A percentile compares a stretch with the other conserved stretches of the same genome.
Evolutionary conservation across 129 eudicot species (phyloP).

Genomic region (Artemisia argyi): DNA sequence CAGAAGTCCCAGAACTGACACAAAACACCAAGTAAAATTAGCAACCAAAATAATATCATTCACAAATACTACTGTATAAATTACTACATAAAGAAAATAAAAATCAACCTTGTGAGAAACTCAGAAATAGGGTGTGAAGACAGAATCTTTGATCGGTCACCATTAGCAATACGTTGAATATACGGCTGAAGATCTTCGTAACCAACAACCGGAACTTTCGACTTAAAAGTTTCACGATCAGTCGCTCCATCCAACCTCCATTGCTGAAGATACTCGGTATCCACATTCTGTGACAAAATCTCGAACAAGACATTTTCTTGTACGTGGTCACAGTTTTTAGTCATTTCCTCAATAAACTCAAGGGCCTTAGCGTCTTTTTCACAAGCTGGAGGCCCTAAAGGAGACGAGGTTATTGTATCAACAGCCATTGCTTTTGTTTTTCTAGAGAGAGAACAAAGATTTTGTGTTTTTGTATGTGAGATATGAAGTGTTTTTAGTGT

Average conservation of each 20-base stretch:
- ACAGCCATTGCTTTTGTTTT: slow-evolving; percentile 34
- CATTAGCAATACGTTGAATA: slow-evolving; percentile 67
- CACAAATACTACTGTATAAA: neutral
- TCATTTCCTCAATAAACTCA: slow-evolving; percentile 72
- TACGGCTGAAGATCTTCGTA: slow-evolving; percentile 80
- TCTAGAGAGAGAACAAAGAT: slow-evolving; percentile 8
- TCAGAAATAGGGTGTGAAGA: slow-evolving; percentile 77
- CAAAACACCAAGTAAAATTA: neutral
- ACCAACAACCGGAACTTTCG: slow-evolving; percentile 55
- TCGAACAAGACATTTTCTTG: slow-evolving; percentile 61
- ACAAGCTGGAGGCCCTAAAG: slow-evolving; percentile 51
- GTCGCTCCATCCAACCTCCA: slow-evolving; percentile 50
- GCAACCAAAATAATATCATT: neutral
- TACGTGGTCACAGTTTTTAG: slow-evolving; percentile 50
- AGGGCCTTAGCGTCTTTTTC: slow-evolving; percentile 68
- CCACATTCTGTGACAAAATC: slow-evolving; percentile 57
- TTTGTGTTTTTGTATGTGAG: neutral
- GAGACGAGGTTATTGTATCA: slow-evolving; percentile 39
- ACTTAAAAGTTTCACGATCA: slow-evolving; percentile 56
- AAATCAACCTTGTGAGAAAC: slow-evolving; percentile 76
- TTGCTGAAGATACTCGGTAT: slow-evolving; percentile 55
- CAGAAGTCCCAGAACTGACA: slow-evolving; percentile 88
- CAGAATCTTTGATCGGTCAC: slow-evolving; percentile 73
- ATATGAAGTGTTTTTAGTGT: neutral
- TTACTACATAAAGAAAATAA: neutral